phyloP scores from a whole-genome alignment of 257 asterid species.

The Solanum peruvianum region DNA sequence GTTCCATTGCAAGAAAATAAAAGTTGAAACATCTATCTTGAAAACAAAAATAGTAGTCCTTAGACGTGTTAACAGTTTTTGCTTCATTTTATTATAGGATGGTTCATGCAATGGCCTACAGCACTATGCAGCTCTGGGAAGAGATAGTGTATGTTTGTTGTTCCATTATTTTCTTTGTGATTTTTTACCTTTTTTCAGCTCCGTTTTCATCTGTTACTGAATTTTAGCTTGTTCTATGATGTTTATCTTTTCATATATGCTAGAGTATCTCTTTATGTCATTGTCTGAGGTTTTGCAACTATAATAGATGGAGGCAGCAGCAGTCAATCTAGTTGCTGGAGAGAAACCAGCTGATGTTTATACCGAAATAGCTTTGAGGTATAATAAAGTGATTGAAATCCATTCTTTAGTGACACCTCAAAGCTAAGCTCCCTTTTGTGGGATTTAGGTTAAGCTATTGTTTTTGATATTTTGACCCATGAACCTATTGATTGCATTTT shows the following conservation, averaged over 20 bases:
- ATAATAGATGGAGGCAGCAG: slow-evolving; percentile 89
- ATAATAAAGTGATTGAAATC: slow-evolving; percentile 3
- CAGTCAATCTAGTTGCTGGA: slow-evolving; percentile 88
- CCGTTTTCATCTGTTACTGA: background rate
- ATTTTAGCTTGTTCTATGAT: background rate
- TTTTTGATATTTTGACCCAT: background rate
- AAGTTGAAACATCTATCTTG: background rate
- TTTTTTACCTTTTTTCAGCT: background rate
- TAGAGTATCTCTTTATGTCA: background rate
- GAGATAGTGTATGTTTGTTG: slow-evolving; percentile 52
- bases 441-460: background rate
- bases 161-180: background rate
- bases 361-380: slow-evolving; percentile 96
- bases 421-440: background rate
- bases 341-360: slow-evolving; percentile 88
- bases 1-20: background rate
- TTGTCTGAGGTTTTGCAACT: slow-evolving; percentile 6
- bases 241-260: background rate
- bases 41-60: background rate
- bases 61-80: background rate
- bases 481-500: background rate
- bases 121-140: slow-evolving; percentile 97
- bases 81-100: slow-evolving; percentile 41
- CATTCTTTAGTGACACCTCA: background rate
- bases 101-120: slow-evolving; percentile 98